Base-by-base conservation (phyloP, 208 protist species). In the Jaenimonas drosophilae region DNA sequence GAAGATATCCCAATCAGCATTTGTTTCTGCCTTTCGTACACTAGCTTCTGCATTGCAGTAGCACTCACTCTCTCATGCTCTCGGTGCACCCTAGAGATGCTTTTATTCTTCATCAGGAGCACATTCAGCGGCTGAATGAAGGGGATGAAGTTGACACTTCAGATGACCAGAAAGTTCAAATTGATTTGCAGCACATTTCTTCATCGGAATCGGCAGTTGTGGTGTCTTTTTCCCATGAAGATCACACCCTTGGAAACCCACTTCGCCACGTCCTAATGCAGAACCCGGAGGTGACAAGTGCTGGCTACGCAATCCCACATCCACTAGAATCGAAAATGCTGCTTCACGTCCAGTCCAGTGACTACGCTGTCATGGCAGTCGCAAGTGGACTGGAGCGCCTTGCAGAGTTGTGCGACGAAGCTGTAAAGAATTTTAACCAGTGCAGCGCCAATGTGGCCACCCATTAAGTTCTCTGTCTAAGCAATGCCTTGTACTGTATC, bases 321-420 rank as follows among this genome's bases (percentile, higher is more conserved):
- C 91, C 91, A n/a, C 54, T 96, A 16, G 88, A 96, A 58, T 57
- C 76, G 20, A 95, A 96, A 55, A 94, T 96, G 88, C 58, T 92
- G 34, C 50, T 96, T n/a, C 74, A 94, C 49, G 77, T 95, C 32
- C 81, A 91, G 55, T 75, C 78, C 5, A 80, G 65, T 12, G 84
- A 89, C 53, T 95, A 93, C 70, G 83, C 82, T 23, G 83, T 92
- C 28, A 84, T 93, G 44, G 78, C 67, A 5, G 77, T 95, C 2
- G 75, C 72, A 0, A 66, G 63, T 17, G 88, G 81, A 1, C 57
- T 95, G 32, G 76, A 93, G 51, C 66, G 76, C 12, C 52, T 95
- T 12, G 88, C 84, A 9, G 54, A 48, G 16, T 69, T 95, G 16
- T 95, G 83, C 43, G 82, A 93, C 27, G 61, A 88, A 25, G 77